Conservation (phyloP, 1,284 basidiomycete species). For the Cryptococcus floricola region DNA sequence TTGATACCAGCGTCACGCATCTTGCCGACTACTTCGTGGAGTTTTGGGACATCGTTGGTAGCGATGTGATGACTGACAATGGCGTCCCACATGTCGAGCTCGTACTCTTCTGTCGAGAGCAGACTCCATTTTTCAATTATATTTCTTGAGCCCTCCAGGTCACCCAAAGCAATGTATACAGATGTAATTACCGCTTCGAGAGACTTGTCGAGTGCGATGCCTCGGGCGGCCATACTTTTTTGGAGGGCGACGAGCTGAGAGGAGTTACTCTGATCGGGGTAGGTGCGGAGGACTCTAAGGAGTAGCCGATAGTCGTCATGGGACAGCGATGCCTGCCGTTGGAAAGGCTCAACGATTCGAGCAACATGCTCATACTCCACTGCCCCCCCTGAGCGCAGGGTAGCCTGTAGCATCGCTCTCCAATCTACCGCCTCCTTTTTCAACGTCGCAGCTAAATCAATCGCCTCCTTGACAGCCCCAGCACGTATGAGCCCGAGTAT, state of each 20-base stretch:
- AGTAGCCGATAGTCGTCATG: slow-evolving; percentile 6
- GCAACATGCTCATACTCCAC: slow-evolving; percentile 1
- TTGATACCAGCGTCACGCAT: slow-evolving; percentile 9
- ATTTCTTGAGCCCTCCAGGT: slow-evolving; percentile 11
- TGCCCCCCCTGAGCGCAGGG: not conserved
- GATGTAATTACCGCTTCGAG: slow-evolving; percentile 15
- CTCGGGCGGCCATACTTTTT: slow-evolving; percentile 1
- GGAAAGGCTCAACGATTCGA: slow-evolving; percentile 1
- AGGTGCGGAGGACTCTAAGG: not conserved
- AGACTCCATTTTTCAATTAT: slow-evolving; percentile 8
- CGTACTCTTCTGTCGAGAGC: not conserved
- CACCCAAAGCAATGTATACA: slow-evolving; percentile 11
- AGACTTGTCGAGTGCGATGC: slow-evolving; percentile 9
- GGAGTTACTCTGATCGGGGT: not conserved
- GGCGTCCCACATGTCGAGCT: slow-evolving; percentile 15
- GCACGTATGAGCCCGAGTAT: slow-evolving; percentile 2
- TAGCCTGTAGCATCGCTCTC: slow-evolving; percentile 11
- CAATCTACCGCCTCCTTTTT: slow-evolving; percentile 3
- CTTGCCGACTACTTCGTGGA: slow-evolving; percentile 6
- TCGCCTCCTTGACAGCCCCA: slow-evolving; percentile 9
- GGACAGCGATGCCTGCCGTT: not conserved
- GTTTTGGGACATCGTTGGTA: slow-evolving; percentile 2
- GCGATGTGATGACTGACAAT: slow-evolving; percentile 16
- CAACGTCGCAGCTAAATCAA: slow-evolving; percentile 5
- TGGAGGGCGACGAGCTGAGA: not conserved